Percentiles rank a stretch among this genome's conserved stretches.
phyloP scores from a whole-genome alignment of 257 asterid species.

The Solanum arcanum region DNA sequence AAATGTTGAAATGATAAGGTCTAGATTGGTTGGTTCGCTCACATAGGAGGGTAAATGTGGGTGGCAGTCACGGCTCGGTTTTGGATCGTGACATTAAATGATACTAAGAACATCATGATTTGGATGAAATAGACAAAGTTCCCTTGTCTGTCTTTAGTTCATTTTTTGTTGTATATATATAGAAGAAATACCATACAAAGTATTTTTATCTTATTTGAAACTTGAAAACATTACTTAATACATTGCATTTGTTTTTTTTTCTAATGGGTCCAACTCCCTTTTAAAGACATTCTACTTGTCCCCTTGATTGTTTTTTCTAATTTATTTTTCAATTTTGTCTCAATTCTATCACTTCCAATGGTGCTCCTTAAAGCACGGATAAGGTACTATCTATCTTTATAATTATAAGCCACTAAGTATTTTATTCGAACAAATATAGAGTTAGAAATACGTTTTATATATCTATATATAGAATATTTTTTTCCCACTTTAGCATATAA shows the following conservation, averaged over 20 bases:
- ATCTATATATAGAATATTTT: too few relatives aligned
- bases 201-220: not conserved
- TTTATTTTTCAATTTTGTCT: not conserved
- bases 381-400: not conserved
- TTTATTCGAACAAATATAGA: not conserved
- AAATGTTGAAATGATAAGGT: too few relatives aligned
- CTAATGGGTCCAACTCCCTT: conserved; percentile 35
- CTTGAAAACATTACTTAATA: not conserved
- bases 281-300: conserved; percentile 40
- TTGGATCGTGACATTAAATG: too few relatives aligned
- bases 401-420: not conserved
- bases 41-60: too few relatives aligned
- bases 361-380: not conserved
- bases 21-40: too few relatives aligned
- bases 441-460: not conserved
- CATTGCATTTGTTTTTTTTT: not conserved
- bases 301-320: conserved; percentile 12
- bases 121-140: not conserved
- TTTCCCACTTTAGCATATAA: not conserved
- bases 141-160: not conserved
- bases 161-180: not conserved
- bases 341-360: not conserved
- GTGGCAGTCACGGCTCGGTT: too few relatives aligned
- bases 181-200: conserved; percentile 15
- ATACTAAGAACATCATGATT: too few relatives aligned